Conservation (phyloP, 768 basidiomycete genomes). For the Boletus bicolor region DNA sequence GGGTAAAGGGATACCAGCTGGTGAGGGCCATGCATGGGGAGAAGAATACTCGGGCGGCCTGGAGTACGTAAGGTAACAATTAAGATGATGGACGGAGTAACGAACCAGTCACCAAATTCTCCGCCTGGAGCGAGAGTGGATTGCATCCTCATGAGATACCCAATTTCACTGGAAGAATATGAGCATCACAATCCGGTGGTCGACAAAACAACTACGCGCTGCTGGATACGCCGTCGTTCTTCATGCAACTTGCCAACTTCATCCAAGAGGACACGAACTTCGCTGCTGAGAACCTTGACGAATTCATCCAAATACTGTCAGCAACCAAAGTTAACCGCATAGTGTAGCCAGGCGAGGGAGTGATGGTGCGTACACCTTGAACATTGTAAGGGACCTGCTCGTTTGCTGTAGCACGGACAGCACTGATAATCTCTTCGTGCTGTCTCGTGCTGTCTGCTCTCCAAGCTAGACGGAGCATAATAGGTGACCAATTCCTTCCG, state of each 20-base stretch:
- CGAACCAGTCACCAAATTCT: slow-evolving; percentile 71
- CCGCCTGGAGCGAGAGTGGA: slow-evolving; percentile 73
- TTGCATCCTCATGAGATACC: slow-evolving; percentile 59
- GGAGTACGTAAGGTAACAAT: background rate
- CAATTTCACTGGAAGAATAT: slow-evolving; percentile 55
- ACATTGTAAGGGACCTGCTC: slow-evolving; percentile 77
- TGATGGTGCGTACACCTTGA: slow-evolving; percentile 53
- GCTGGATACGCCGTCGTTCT: slow-evolving; percentile 66
- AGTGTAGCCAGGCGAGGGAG: background rate
- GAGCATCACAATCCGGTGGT: background rate
- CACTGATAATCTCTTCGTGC: slow-evolving; percentile 57
- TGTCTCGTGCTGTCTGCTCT: slow-evolving; percentile 57
- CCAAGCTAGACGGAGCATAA: slow-evolving; percentile 44
- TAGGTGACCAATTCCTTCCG: background rate
- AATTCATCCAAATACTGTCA: slow-evolving; percentile 76
- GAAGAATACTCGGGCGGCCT: slow-evolving; percentile 39
- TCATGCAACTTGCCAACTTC: slow-evolving; percentile 79
- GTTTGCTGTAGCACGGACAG: slow-evolving; percentile 65
- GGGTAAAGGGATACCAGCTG: slow-evolving; percentile 37
- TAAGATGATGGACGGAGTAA: background rate
- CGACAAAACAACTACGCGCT: slow-evolving; percentile 43
- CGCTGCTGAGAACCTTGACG: slow-evolving; percentile 68
- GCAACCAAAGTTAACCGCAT: background rate
- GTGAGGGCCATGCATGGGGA: slow-evolving; percentile 41
- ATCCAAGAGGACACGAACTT: slow-evolving; percentile 72